Base-by-base conservation (phyloP, 176 grass and related monocot genomes). In the Oryza meyeriana region DNA sequence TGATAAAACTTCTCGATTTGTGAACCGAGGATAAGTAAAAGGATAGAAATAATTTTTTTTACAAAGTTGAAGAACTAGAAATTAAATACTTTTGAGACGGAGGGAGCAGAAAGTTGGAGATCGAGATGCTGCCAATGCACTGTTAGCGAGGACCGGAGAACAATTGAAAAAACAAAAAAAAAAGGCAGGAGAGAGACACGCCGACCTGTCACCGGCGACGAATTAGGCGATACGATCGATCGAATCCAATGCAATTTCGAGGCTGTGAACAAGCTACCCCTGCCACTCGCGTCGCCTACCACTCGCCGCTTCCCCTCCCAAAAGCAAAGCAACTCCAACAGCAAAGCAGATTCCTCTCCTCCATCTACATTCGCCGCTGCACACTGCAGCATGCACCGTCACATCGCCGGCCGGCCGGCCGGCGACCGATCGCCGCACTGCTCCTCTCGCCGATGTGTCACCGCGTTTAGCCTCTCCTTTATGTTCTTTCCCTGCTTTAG, bases 291-390 rank as follows among this genome's bases (percentile, higher is more conserved):
- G 2, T 50, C 84, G 86, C 86, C 80, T 84, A 79, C 86, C 80
- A 67, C 80, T 84, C 85, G 87, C 87, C 87, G 81, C 87, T 84
- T 88, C 76, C 30, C 75, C 25, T 25, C 44, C 44, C 30, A 66
- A 72, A 73, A 77, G 57, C 38, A 24, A 29, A 30, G 22, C 7
- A 34, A 22, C 48, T 45, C 12, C 6, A 66, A 83, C 4, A 78
- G 58, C 4, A 58, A 83, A 66, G 68, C 20, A 6, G 86, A 79
- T 79, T 81, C 86, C 86, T 72, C 44, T 10, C 3, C 11, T 47
- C 44, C 44, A n/a, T 10, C 55, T 57, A 22, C 50, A 55, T 48
- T 3, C 17, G 5, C 47, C 4, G 14, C 44, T 48, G 16, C 20
- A 50, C 17, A 50, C 5, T 18, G 12, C 4, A 11, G 18, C 18